Evolutionary conservation across 2,329 filamentous ascomycete genomes (phyloP), one percentile per base, ranked within the genome.

Genomic region (Neofusicoccum sp.): DNA sequence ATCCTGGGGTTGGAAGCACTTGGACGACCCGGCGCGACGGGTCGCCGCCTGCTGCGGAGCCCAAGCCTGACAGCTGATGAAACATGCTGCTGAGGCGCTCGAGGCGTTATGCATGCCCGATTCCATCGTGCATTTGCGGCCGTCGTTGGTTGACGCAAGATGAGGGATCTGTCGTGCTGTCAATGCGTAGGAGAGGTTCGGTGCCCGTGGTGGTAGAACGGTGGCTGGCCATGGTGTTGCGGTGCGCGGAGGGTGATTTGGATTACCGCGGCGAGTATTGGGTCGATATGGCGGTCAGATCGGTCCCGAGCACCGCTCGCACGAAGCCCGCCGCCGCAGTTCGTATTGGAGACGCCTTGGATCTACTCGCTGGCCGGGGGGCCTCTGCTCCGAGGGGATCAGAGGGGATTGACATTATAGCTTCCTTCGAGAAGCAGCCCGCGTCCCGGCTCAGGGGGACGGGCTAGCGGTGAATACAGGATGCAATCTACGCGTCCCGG

Each of bases 1-100:
- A 45, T 45, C 54, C 54, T 58, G 54, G 54, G 31, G 54, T 45
- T 36, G 54, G 41, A 33, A 39, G 43, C 28, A 3, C 39, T 56
- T 33, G 28, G 33, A 54, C 34, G 41, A 45, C 54, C 54, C 54
- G 54, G 29, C 54, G 41, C 54, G 6, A 7, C 41, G 54, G 54
- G 8, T 36, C 41, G 52, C 50, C 28, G 29, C 14, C 39, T 43
- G 8, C 52, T 44, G 14, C 14, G 33, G 14, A 14, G 6, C 4
- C 37, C 11, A 14, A 14, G 54, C 54, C 58, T 61, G 58, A 50
- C 58, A 61, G 58, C 58, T 50, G 58, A 50, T 61, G 58, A 61
- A 44, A 49, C 59, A 50, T 16, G 59, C 59, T 37, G 59, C 44
- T 14, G 43, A 11, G 56, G 43, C 44, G 56, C 58, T 33, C 29